Conservation (phyloP, 2,329 filamentous ascomycete genomes). For the Talaromyces funiculosus region DNA sequence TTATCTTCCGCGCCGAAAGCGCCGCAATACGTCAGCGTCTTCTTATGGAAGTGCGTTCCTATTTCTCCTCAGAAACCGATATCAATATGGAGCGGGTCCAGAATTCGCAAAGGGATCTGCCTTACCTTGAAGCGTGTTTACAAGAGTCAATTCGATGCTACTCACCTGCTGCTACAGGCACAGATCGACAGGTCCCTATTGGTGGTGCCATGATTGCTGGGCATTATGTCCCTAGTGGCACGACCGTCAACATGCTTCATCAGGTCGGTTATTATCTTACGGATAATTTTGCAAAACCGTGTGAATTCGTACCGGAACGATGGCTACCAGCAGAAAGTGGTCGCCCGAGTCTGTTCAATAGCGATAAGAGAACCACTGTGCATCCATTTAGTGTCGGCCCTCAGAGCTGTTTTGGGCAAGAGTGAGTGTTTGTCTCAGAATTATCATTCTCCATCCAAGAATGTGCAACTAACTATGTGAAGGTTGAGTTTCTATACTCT, state of each 20-base stretch:
- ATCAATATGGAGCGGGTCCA: slow-evolving; percentile 33
- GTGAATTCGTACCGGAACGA: slow-evolving; percentile 46
- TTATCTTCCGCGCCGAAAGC: no score
- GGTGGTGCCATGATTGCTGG: slow-evolving; percentile 10
- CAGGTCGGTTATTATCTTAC: no score
- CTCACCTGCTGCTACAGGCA: slow-evolving; percentile 24
- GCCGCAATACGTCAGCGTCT: no score
- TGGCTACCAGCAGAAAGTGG: slow-evolving; percentile 19
- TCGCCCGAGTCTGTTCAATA: slow-evolving; percentile 33
- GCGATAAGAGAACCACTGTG: slow-evolving; percentile 37
- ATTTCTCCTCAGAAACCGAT: slow-evolving; percentile 27
- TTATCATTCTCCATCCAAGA: background rate
- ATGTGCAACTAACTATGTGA: no score
- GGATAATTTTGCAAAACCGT: slow-evolving; percentile 44
- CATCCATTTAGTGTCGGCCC: slow-evolving; percentile 49
- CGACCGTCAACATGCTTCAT: slow-evolving; percentile 37
- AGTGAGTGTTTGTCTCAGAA: slow-evolving; percentile 19
- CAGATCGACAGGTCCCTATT: background rate
- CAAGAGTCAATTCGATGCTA: slow-evolving; percentile 42
- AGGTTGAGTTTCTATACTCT: background rate
- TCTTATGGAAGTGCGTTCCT: slow-evolving; percentile 41
- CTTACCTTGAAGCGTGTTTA: slow-evolving; percentile 40
- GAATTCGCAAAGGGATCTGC: slow-evolving; percentile 19
- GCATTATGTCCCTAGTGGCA: slow-evolving; percentile 22
- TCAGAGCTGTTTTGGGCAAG: slow-evolving; percentile 47